Evolutionary conservation across 2,329 filamentous ascomycete genomes (phyloP).

Genomic region (Fusarium denticulatum): DNA sequence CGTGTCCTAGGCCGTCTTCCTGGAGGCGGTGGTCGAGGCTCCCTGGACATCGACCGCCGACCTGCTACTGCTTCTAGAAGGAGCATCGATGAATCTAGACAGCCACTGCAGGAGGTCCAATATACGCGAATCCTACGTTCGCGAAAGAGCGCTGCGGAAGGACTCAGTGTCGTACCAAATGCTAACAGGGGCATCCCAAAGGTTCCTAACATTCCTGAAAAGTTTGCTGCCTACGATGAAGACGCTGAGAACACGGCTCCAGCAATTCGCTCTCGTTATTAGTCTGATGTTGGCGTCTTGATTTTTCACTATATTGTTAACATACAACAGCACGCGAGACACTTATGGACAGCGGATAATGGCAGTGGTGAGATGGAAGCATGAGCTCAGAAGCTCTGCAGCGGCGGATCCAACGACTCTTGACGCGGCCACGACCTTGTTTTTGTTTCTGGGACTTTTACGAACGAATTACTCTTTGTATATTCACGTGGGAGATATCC

Average conservation of each 20-base stretch:
- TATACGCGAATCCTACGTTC: conserved; percentile 42
- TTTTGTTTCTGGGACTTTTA: conserved; percentile 29
- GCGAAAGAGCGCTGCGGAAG: conserved; percentile 37
- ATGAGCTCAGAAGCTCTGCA: conserved; percentile 12
- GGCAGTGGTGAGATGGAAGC: conserved; percentile 11
- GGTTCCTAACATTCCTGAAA: conserved; percentile 56
- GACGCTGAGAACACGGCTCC: conserved; percentile 49
- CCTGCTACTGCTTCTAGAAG: conserved; percentile 28
- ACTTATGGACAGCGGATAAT: conserved; percentile 20
- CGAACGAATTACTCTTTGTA: conserved; percentile 30
- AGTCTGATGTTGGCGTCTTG: conserved; percentile 2
- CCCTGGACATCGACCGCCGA: conserved; percentile 28
- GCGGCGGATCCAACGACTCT: conserved; percentile 26
- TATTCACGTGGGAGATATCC: conserved; percentile 34
- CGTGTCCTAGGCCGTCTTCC: conserved; percentile 41
- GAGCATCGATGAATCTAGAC: conserved; percentile 27
- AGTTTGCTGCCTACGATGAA: conserved; percentile 50
- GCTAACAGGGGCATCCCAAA: conserved; percentile 58
- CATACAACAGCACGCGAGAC: conserved; percentile 16
- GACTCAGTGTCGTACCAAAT: conserved; percentile 56
- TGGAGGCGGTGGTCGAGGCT: conserved; percentile 30
- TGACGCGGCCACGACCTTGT: conserved; percentile 36
- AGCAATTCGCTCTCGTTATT: conserved; percentile 45
- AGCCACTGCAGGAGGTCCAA: conserved; percentile 33
- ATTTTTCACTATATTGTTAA: conserved; percentile 4